These are phyloP conservation scores for Boletus barrowsii DNA, from an alignment of 768 basidiomycete species.

Conservation along the genomic window DNA sequence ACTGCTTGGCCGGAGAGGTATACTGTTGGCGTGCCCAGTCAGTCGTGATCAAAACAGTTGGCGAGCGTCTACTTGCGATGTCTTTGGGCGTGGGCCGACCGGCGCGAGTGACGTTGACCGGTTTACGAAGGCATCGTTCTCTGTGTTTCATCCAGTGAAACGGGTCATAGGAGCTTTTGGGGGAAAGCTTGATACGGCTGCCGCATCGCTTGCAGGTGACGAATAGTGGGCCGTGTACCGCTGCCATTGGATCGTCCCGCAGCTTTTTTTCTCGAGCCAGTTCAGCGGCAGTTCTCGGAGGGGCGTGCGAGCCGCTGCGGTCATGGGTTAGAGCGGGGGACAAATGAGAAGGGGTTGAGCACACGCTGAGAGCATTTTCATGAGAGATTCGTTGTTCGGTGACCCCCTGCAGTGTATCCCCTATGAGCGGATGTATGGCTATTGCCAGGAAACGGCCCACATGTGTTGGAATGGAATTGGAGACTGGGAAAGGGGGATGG, in stretches of 20 bases:
- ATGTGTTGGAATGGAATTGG: constrained; percentile 8
- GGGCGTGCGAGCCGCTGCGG: constrained; percentile 25
- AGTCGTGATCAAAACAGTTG: not conserved
- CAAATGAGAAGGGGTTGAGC: too few species aligned
- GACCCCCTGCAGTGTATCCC: constrained; percentile 26
- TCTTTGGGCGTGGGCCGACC: constrained; percentile 20
- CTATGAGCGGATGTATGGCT: constrained; percentile 17
- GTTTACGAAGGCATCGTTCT: constrained; percentile 53
- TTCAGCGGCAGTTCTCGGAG: constrained; percentile 41
- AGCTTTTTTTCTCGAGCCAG: constrained; percentile 49
- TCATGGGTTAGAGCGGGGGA: constrained; percentile 9
- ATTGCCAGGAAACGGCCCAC: constrained; percentile 19
- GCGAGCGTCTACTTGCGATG: constrained; percentile 16
- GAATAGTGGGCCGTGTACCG: constrained; percentile 47
- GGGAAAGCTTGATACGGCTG: constrained; percentile 58
- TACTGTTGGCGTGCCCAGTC: constrained; percentile 12
- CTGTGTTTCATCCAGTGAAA: constrained; percentile 69
- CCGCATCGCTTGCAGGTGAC: constrained; percentile 58
- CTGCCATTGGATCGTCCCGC: constrained; percentile 50
- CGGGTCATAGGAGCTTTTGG: constrained; percentile 62
- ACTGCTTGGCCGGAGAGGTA: constrained; percentile 20
- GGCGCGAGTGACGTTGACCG: constrained; percentile 20
- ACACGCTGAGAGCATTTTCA: constrained; percentile 24
- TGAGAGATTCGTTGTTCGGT: constrained; percentile 13
- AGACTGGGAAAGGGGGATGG: not conserved